Evolutionary conservation across 192 early-diverging fungal species (phyloP), one percentile per base, ranked within the genome.

Genomic region (Coemansia sp.): DNA sequence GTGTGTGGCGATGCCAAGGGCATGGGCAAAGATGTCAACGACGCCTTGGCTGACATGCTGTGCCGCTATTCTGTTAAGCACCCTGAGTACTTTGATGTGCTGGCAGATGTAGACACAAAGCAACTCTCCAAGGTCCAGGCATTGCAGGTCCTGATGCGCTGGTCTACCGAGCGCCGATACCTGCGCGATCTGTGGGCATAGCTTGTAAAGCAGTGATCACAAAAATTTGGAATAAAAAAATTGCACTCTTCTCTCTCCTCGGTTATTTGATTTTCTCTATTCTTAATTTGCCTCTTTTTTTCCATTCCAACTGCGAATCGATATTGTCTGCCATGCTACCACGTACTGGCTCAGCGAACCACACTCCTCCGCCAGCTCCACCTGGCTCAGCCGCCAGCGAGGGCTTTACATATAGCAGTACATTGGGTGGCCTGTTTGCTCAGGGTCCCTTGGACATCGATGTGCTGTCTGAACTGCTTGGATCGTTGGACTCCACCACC

Each of bases 11-110:
- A 94, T 76, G 89, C 90, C 15, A 87, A 91, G 71, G 91, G 92
- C 6, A 97, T 96, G 94, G 93, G 91, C 39, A 91, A 89, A 70
- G 91, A 87, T 43, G 92, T 98, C 15, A 88, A 98, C 65, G 86
- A 87, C 34, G 86, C 89, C 8, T 74, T 98, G 30, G 85, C 84
- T 2, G 86, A 89, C 29, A 86, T 96, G 43, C 35, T 93, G 12
- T 74, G 68, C 62, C 27, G 56, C 30, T 78, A 83, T 40, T 49
- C 61, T 0, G 66, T 64, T 3, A 69, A 86, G 22, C 64, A 87
- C 58, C 87, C 80, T 15, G 67, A 68, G 7, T 59, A 58, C 45
- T 18, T 73, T 27, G 47, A 73, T 4, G 52, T 44, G 0, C 65
- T 64, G 27, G 9, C 34, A 6, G 67, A 56, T 11, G 50, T 13